Evolutionary conservation across 1,139 yeast species (phyloP), one percentile per base, ranked within the genome.

Genomic region (Saccharomyces uvarum): DNA sequence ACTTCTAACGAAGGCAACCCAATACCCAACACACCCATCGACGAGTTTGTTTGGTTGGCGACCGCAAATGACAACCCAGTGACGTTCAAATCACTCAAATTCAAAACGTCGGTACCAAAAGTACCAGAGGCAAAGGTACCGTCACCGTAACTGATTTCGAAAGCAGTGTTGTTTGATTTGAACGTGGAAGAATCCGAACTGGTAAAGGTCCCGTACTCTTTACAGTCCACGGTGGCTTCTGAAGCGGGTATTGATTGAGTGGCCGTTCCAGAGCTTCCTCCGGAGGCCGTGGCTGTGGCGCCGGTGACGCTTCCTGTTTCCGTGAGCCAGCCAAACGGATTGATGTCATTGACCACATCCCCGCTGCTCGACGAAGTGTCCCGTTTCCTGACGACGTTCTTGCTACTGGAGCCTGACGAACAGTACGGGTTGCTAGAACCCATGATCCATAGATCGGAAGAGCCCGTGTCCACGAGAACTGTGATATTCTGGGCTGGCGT

Each of bases 401-500:
- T 38, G 24, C 24, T 38, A 11, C n/a, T 16, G 24, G 51, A n/a
- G 16, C 47, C 53, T 7, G 53, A 49, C 9, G 52, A 24, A 58
- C 67, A 64, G 44, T 56, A 59, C 2, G 67, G 67, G 52, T 65
- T 65, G 13, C 58, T 51, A 6, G 64, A 56, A 7, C 66, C 63
- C 31, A 63, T 62, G n/a, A 84, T 81, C 91, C 91, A 86, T 56
- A 85, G 70, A 66, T 85, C 90, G 4, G 87, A 77, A 1, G 88
- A 83, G 1, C 91, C 91, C 3, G 91, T 85, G 63, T 86, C 91
- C 21, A 86, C 69, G 58, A 83, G 72, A 1, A 83, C 82, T 5
- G 73, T 72, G 31, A 84, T 76, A 8, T 73, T 66, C 60, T 81
- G 83, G 0, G 73, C 66, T 6, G 82, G 77, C 1, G 86, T 77